Evolutionary conservation across 2,329 filamentous ascomycete species (phyloP).

Genomic region (Phaeomoniella chlamydospora): DNA sequence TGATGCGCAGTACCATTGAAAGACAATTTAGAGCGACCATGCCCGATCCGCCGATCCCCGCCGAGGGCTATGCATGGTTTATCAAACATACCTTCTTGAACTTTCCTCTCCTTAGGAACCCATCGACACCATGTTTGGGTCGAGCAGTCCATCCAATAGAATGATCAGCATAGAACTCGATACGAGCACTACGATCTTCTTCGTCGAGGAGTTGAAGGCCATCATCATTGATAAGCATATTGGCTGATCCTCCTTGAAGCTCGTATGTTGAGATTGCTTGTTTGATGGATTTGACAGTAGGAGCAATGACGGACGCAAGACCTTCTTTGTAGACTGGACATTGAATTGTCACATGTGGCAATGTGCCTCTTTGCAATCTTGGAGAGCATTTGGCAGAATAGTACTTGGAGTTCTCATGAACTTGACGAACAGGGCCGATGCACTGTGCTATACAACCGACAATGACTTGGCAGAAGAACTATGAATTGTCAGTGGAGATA

Average conservation of each 20-base stretch:
- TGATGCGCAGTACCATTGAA: too few relatives aligned
- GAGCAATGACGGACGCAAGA: conserved; percentile 49
- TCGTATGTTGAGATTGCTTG: conserved; percentile 46
- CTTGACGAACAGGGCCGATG: conserved; percentile 59
- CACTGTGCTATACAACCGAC: conserved; percentile 62
- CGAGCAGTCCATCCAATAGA: conserved; percentile 34
- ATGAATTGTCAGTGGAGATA: conserved; percentile 7
- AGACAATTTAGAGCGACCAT: too few relatives aligned
- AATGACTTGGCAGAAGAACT: conserved; percentile 67
- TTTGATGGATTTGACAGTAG: conserved; percentile 41
- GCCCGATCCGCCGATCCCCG: too few relatives aligned
- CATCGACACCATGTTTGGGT: conserved; percentile 44
- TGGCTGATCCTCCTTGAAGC: conserved; percentile 32
- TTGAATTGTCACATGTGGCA: conserved; percentile 53
- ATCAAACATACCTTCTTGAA: conserved; percentile 43
- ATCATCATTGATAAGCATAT: conserved; percentile 24
- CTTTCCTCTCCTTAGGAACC: conserved; percentile 43
- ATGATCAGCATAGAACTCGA: conserved; percentile 34
- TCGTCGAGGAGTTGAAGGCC: conserved; percentile 22
- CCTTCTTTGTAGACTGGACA: conserved; percentile 85
- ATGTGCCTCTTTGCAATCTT: conserved; percentile 35
- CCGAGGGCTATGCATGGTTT: too few relatives aligned
- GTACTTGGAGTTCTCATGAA: conserved; percentile 65
- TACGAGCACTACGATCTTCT: conserved; percentile 26
- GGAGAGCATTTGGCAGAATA: conserved; percentile 60